These are phyloP conservation scores for Xylaria sp. DNA, from an alignment of 2,329 filamentous ascomycete genomes.

Conservation along the genomic window DNA sequence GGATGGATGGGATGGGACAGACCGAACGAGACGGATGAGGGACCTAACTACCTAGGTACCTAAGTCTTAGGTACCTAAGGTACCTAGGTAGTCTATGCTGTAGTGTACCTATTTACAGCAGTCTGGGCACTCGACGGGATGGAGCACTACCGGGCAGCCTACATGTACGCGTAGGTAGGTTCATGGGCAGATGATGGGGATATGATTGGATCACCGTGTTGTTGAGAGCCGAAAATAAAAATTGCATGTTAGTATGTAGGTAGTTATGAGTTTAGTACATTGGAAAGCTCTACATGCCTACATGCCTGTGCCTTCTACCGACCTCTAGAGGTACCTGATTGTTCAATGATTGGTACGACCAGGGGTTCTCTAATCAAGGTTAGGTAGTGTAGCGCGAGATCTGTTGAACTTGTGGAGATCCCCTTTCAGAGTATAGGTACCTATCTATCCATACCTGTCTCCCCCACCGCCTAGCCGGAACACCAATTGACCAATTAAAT, in stretches of 20 bases:
- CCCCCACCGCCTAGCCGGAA: background rate
- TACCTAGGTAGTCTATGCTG: too few species aligned
- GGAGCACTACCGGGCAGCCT: background rate
- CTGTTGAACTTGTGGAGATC: background rate
- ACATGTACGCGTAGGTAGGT: background rate
- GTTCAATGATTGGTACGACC: too few species aligned
- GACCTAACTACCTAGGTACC: too few species aligned
- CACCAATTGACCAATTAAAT: slow-evolving; percentile 33
- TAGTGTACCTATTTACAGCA: background rate
- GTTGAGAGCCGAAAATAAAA: slow-evolving; percentile 8
- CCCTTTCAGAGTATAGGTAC: background rate
- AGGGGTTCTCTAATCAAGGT: too few species aligned
- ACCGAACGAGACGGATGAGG: too few species aligned
- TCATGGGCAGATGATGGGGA: background rate
- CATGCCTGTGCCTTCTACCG: background rate
- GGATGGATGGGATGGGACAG: too few species aligned
- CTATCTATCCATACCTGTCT: too few species aligned
- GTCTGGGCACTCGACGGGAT: background rate
- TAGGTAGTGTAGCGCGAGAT: background rate
- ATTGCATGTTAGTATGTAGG: background rate
- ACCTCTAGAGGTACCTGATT: too few species aligned
- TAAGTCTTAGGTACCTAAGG: too few species aligned
- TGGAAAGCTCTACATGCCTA: background rate
- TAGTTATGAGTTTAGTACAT: background rate
- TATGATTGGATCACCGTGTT: background rate